Evolutionary conservation across 352 stramenopile genomes (phyloP).

Genomic region (Globisporangium uncinulatum): DNA sequence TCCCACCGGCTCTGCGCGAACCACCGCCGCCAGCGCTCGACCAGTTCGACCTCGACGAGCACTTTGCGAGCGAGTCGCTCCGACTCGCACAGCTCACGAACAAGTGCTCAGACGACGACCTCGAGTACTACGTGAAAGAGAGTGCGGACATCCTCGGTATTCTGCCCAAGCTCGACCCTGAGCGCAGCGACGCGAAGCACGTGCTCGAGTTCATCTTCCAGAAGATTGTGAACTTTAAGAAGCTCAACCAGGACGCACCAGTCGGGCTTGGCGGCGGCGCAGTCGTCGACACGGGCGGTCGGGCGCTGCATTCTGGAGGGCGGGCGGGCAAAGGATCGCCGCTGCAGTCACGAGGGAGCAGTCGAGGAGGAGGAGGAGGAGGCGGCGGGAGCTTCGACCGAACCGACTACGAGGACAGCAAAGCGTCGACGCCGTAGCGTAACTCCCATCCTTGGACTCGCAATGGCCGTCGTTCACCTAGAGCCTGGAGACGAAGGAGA

Average conservation of each 20-base stretch:
- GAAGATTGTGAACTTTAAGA: slow-evolving; percentile 93
- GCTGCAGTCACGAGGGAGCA: slow-evolving; percentile 5
- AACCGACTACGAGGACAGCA: slow-evolving; percentile 47
- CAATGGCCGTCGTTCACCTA: not conserved
- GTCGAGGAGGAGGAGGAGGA: not conserved
- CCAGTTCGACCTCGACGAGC: slow-evolving; percentile 96
- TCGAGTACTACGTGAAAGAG: slow-evolving; percentile 94
- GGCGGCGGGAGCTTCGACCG: slow-evolving; percentile 7
- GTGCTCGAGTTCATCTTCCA: slow-evolving; percentile 91
- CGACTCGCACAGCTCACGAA: slow-evolving; percentile 94
- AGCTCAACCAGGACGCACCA: slow-evolving; percentile 72
- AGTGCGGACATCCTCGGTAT: slow-evolving; percentile 91
- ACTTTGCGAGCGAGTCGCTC: slow-evolving; percentile 91
- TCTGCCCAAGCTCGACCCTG: slow-evolving; percentile 59
- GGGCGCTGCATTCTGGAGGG: slow-evolving; percentile 12
- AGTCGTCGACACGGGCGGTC: slow-evolving; percentile 12
- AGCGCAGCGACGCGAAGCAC: slow-evolving; percentile 81
- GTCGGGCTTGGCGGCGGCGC: not conserved
- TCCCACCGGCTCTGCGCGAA: slow-evolving; percentile 90
- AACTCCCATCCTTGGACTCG: not conserved
- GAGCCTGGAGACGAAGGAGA: too few species aligned
- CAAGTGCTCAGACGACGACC: slow-evolving; percentile 92
- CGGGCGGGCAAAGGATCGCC: slow-evolving; percentile 19
- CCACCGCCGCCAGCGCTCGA: slow-evolving; percentile 89
- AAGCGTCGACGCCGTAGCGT: slow-evolving; percentile 36